A percentile compares a stretch with the other conserved stretches of the same genome.
Evolutionary conservation across 1,284 basidiomycete genomes (phyloP).

Genomic region (Pascua guehoae): DNA sequence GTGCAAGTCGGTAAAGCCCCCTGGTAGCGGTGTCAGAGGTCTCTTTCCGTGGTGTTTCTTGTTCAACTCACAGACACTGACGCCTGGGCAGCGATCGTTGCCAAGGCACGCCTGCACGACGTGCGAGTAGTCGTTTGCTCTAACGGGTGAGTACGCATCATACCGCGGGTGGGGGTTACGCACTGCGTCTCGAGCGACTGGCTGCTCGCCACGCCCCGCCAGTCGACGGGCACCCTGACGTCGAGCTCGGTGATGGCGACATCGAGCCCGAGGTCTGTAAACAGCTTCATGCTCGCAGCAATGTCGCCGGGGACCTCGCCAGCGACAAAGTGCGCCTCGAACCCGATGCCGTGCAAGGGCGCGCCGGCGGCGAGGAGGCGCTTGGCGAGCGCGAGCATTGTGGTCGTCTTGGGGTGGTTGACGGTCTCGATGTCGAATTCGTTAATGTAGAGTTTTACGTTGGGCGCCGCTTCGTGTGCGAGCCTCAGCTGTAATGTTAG

Average conservation of each 20-base stretch:
- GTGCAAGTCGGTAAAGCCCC: no score
- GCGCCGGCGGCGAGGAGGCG: slow-evolving; percentile 21
- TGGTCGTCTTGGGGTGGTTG: slow-evolving; percentile 28
- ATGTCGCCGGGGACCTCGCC: slow-evolving; percentile 26
- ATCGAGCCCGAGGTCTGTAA: slow-evolving; percentile 35
- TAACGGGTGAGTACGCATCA: no score
- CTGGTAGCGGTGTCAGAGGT: no score
- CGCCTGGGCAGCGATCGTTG: no score
- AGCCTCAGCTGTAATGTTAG: no score
- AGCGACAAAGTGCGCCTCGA: slow-evolving; percentile 38
- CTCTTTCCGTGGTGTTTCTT: no score
- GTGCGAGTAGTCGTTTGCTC: no score
- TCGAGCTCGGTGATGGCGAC: slow-evolving; percentile 42
- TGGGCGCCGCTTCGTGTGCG: slow-evolving; percentile 34
- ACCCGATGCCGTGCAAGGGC: slow-evolving; percentile 34
- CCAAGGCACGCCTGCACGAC: no score
- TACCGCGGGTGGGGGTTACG: no score
- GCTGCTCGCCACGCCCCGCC: no score
- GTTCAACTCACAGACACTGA: no score
- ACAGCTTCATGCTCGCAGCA: slow-evolving; percentile 27
- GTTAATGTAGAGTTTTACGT: slow-evolving; percentile 41
- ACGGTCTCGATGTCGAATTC: slow-evolving; percentile 40
- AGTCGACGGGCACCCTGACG: slow-evolving; percentile 27
- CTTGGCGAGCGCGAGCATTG: slow-evolving; percentile 21
- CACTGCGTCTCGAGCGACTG: no score